Evolutionary conservation across 306 rosid species (phyloP).

Genomic region (Psophocarpus tetragonolobus): DNA sequence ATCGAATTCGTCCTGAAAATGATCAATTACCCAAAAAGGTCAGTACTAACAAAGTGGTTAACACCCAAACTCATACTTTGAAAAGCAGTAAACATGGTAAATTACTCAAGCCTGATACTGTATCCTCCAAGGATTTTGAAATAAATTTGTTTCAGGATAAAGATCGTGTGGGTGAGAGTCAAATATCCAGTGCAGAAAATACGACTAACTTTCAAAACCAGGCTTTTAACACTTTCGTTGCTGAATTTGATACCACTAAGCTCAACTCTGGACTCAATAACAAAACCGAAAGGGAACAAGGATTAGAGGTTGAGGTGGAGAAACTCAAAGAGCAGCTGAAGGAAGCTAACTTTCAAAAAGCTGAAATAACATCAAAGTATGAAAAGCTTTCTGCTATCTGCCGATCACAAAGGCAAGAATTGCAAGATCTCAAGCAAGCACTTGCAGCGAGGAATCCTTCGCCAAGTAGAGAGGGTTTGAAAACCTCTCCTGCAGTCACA

Average conservation of each 20-base stretch:
- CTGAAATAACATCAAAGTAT: constrained; percentile 85
- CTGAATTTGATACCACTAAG: constrained; percentile 70
- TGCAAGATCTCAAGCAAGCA: constrained; percentile 90
- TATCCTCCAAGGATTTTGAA: constrained; percentile 64
- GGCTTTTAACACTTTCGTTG: constrained; percentile 77
- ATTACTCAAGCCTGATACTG: constrained; percentile 47
- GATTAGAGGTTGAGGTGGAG: constrained; percentile 76
- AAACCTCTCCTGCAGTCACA: constrained; percentile 45
- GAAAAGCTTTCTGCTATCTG: constrained; percentile 96
- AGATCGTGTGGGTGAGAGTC: constrained; percentile 38
- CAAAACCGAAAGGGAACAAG: constrained; percentile 64
- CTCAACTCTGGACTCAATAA: constrained; percentile 48
- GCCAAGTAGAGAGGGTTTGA: constrained; percentile 56
- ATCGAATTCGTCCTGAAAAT: constrained; percentile 43
- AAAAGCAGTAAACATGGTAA: constrained; percentile 54
- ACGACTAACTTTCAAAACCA: constrained; percentile 56
- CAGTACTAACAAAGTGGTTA: constrained; percentile 50
- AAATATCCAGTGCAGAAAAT: constrained; percentile 48
- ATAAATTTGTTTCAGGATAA: constrained; percentile 56
- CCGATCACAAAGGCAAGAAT: constrained; percentile 92
- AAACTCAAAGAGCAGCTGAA: constrained; percentile 78
- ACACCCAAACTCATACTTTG: constrained; percentile 40
- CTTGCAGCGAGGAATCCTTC: constrained; percentile 74
- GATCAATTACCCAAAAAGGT: constrained; percentile 54
- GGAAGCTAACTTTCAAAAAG: constrained; percentile 67